Evolutionary conservation across 768 basidiomycete genomes (phyloP).

Genomic region (Boletus rubropictus): DNA sequence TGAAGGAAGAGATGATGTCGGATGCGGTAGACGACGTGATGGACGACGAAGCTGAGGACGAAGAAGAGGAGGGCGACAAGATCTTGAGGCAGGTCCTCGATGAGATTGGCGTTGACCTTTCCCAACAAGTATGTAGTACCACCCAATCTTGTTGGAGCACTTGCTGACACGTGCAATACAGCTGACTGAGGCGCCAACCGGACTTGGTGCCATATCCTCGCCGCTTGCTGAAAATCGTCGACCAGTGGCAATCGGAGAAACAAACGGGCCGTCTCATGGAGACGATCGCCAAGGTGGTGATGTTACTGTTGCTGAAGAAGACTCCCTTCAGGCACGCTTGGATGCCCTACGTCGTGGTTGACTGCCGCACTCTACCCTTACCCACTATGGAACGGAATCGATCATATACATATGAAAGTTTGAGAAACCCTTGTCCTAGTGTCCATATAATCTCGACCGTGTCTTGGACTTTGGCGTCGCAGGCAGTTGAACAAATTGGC

Average conservation of each 20-base stretch:
- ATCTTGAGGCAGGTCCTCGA: slow-evolving; percentile 94
- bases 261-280: slow-evolving; percentile 30
- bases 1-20: slow-evolving; percentile 99
- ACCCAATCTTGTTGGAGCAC: neutral
- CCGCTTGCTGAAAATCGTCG: slow-evolving; percentile 61
- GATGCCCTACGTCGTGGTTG: slow-evolving; percentile 80
- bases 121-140: slow-evolving; percentile 59
- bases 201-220: slow-evolving; percentile 55
- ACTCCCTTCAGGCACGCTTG: slow-evolving; percentile 87
- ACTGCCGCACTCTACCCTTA: slow-evolving; percentile 11
- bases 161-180: slow-evolving; percentile 29
- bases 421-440: neutral
- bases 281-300: slow-evolving; percentile 36
- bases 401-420: slow-evolving; percentile 6
- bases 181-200: slow-evolving; percentile 81
- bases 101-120: slow-evolving; percentile 90
- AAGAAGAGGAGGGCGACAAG: slow-evolving; percentile 93
- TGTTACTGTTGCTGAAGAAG: slow-evolving; percentile 65
- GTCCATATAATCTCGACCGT: neutral
- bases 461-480: neutral
- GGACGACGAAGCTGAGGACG: slow-evolving; percentile 87
- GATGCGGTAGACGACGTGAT: slow-evolving; percentile 97
- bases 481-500: neutral
- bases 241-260: slow-evolving; percentile 82
- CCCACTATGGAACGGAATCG: slow-evolving; percentile 5